Evolutionary conservation across 2,329 filamentous ascomycete genomes (phyloP).

Genomic region (Penicillium sclerotiorum): DNA sequence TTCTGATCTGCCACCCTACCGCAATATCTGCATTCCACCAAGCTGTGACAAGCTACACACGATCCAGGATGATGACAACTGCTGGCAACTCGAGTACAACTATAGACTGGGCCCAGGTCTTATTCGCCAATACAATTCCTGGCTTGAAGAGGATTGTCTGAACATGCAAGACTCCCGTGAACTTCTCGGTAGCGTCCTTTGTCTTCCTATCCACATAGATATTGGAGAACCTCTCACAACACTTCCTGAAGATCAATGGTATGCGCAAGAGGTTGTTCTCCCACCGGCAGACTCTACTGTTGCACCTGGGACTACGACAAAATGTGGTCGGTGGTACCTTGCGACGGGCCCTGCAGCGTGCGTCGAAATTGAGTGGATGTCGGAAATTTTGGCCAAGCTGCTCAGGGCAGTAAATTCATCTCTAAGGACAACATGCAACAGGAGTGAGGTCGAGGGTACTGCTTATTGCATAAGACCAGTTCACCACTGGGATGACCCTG

Average conservation of each 20-base stretch:
- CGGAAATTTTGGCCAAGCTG: background rate
- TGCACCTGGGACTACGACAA: background rate
- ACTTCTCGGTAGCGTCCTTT: background rate
- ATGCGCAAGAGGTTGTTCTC: background rate
- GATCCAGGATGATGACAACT: background rate
- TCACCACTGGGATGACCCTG: background rate
- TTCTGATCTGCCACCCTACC: background rate
- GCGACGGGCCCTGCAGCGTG: background rate
- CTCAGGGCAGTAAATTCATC: background rate
- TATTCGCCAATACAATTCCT: background rate
- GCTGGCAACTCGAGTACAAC: background rate
- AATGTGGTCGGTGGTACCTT: background rate
- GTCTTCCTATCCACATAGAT: background rate
- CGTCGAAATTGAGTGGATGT: background rate
- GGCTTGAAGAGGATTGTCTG: background rate
- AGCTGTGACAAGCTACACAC: background rate
- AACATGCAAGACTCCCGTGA: background rate
- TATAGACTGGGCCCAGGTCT: background rate
- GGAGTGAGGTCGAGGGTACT: background rate
- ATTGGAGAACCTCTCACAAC: background rate
- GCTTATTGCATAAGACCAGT: background rate
- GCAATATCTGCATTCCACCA: background rate
- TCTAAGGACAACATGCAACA: background rate
- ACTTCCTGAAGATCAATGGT: background rate
- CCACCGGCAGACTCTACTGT: background rate